Base-by-base conservation (phyloP, 2,329 filamentous ascomycete species). In the Plenodomus tracheiphilus region DNA sequence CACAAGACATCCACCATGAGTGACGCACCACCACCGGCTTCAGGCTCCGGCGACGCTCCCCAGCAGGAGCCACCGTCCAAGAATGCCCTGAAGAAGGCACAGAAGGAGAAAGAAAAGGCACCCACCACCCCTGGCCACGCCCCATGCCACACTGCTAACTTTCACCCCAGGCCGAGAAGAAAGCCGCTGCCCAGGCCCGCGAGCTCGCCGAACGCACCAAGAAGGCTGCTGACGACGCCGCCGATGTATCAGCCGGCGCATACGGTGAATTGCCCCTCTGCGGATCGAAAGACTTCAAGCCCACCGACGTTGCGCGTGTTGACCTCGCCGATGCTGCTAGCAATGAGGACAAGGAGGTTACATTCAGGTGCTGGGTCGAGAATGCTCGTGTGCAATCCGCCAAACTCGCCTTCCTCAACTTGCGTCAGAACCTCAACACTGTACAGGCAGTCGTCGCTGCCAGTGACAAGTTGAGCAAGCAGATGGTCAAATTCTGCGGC, bases 401-500 rank as follows among this genome's bases (percentile, higher is more conserved):
- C 59, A 96, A 96, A 79, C 87, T 97, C 78, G 88, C 85, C 36
- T 97, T 97, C 76, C 76, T 97, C 64, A 91, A 94, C 77, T 81
- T 97, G 62, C 83, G 90, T 73, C 85, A 89, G 71, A 79, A 82
- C 51, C 82, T 85, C 65, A 86, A 88, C 79, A 87, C 86, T 20
- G 86, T 97, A 34, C 92, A 97, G 77, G 91, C 87, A 43, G 87
- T 97, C 32, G 78, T 91, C 15, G 81, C 82, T 16, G 87, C 84
- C 41, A 83, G 74, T 56, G 75, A 76, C 54, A 83, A 65, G 75
- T 79, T 69, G 84, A 91, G 64, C 85, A 87, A 86, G 71, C 91
- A 89, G 74, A 97, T 97, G 93, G 89, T 97, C 70, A 97, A 97
- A 77, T 97, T 89, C 84, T 85, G 88, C 41, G 84, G 83, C 40